Evolutionary conservation across 2,329 filamentous ascomycete species (phyloP).

Genomic region (Aphanocladium album): DNA sequence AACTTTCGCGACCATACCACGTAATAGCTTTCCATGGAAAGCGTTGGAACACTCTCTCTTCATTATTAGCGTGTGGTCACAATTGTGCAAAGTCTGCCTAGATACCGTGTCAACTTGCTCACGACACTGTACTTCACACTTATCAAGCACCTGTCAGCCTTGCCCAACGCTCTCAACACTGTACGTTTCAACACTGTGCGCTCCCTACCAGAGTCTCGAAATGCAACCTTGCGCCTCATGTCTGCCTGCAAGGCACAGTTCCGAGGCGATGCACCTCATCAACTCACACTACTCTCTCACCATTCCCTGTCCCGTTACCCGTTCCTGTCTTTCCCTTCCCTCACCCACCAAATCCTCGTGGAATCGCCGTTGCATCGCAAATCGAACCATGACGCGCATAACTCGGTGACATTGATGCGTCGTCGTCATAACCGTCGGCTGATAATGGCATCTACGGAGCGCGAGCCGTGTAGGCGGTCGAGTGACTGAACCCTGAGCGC

Average conservation of each 20-base stretch:
- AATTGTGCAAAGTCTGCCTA: neutral
- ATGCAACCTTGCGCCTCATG: neutral
- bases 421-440: slow-evolving; percentile 4
- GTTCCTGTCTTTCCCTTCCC: neutral
- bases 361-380: neutral
- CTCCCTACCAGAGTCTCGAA: neutral
- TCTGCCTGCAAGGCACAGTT: slow-evolving; percentile 6
- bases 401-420: neutral
- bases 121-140: neutral
- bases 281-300: neutral
- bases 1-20: neutral
- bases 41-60: neutral
- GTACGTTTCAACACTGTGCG: neutral
- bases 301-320: neutral
- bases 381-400: slow-evolving; percentile 3
- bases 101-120: neutral
- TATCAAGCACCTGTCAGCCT: neutral
- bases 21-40: neutral
- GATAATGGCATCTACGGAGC: neutral
- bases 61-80: neutral
- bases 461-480: neutral
- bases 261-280: neutral
- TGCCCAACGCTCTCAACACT: neutral
- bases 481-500: slow-evolving; percentile 10
- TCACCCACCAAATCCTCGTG: neutral